Evolutionary conservation across 768 basidiomycete species (phyloP).

Genomic region (Pluteus cervinus): DNA sequence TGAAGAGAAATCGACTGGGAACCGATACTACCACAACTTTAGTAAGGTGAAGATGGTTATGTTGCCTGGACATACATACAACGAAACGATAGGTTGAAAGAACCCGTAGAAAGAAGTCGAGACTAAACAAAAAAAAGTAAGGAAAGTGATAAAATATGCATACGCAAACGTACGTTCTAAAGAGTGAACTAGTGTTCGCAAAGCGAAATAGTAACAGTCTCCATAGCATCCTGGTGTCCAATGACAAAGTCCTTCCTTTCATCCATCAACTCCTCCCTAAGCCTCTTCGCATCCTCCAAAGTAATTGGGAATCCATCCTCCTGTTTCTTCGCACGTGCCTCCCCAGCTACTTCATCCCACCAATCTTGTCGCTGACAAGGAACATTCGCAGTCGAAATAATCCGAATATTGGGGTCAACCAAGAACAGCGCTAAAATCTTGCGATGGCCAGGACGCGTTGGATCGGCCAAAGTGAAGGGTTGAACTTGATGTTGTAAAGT

Average conservation of each 20-base stretch:
- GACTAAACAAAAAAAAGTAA: no score
- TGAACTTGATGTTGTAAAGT: conserved; percentile 24
- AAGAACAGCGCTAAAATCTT: conserved; percentile 33
- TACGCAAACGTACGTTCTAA: no score
- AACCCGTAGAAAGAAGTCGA: no score
- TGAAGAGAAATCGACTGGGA: no score
- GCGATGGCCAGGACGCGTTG: conserved; percentile 26
- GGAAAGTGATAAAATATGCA: no score
- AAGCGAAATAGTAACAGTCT: conserved; percentile 9
- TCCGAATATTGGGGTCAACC: conserved; percentile 20
- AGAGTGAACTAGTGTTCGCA: conserved; percentile 19
- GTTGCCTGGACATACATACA: no score
- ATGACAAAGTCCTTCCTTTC: conserved; percentile 17
- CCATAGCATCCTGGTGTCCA: conserved; percentile 9
- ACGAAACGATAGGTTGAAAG: no score
- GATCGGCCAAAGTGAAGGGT: conserved; percentile 24
- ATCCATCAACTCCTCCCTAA: conserved; percentile 18
- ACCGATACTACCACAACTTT: no score
- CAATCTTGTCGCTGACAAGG: conserved; percentile 20
- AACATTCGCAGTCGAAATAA: conserved; percentile 20
- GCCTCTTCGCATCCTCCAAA: conserved; percentile 15
- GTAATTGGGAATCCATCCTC: conserved; percentile 16
- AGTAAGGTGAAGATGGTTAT: no score
- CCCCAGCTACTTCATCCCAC: conserved; percentile 12
- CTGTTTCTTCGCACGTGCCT: conserved; percentile 4